These are phyloP conservation scores for Ophioceras dolichostomum DNA, from an alignment of 2,329 filamentous ascomycete genomes.

Conservation along the genomic window DNA sequence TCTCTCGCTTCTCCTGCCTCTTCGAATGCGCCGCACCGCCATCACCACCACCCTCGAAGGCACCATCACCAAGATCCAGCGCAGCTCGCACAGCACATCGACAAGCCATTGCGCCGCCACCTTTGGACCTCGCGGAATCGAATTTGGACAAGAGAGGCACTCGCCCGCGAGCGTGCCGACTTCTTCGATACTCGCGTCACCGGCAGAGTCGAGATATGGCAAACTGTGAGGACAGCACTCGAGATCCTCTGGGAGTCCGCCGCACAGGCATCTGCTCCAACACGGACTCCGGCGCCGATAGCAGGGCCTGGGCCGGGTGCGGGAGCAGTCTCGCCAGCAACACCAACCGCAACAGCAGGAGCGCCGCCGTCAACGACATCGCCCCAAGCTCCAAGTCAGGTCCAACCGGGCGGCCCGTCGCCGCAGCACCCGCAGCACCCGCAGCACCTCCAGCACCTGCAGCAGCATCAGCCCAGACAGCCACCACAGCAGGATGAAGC, in stretches of 20 bases:
- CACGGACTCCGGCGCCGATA: not conserved
- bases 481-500: slow-evolving; percentile 24
- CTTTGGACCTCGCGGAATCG: slow-evolving; percentile 52
- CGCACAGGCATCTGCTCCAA: not conserved
- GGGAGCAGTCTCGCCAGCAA: not conserved
- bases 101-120: slow-evolving; percentile 54
- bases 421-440: not conserved
- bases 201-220: slow-evolving; percentile 69
- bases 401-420: slow-evolving; percentile 12
- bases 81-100: slow-evolving; percentile 52
- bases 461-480: slow-evolving; percentile 3
- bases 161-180: slow-evolving; percentile 61
- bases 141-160: slow-evolving; percentile 55
- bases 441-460: too few species aligned
- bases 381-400: too few species aligned
- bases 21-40: slow-evolving; percentile 2
- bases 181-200: slow-evolving; percentile 89
- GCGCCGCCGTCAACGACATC: not conserved
- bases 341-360: not conserved
- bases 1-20: slow-evolving; percentile 9
- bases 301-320: not conserved
- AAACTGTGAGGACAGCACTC: slow-evolving; percentile 55
- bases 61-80: slow-evolving; percentile 23
- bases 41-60: slow-evolving; percentile 11
- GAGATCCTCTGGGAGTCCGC: slow-evolving; percentile 51